Percentiles rank a stretch among this genome's conserved stretches.
Conservation (phyloP, 2,329 filamentous ascomycete species). For the Cladobotryum protrusum region DNA sequence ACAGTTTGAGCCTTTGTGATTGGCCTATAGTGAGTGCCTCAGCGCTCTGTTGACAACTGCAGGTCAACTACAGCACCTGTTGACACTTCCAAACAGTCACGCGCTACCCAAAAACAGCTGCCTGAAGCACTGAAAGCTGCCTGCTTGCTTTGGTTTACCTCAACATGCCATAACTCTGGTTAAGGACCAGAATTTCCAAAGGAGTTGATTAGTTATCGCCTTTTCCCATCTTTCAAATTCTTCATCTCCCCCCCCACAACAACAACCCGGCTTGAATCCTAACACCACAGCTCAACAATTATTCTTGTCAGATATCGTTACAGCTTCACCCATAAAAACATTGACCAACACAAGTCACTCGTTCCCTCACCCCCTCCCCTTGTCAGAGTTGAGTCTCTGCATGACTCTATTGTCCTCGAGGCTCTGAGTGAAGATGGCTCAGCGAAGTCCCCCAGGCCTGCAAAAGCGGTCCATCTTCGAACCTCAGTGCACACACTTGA, state of each 20-base stretch:
- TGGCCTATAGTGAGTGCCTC: too few relatives aligned
- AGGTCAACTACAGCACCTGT: neutral
- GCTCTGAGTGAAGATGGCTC: too few relatives aligned
- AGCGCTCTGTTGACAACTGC: neutral
- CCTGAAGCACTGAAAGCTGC: neutral
- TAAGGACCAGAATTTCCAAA: too few relatives aligned
- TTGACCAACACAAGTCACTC: neutral
- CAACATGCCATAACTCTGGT: too few relatives aligned
- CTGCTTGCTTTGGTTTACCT: too few relatives aligned
- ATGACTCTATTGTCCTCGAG: neutral
- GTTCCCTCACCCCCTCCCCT: neutral
- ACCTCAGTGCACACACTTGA: conserved; percentile 57
- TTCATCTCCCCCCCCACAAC: neutral
- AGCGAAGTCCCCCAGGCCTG: conserved; percentile 3
- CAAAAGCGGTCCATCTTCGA: conserved; percentile 19
- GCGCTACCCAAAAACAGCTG: neutral
- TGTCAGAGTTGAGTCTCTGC: neutral
- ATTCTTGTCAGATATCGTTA: conserved; percentile 11
- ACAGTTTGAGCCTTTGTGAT: neutral
- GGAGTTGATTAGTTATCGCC: too few relatives aligned
- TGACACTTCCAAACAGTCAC: conserved; percentile 7
- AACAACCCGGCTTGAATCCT: neutral
- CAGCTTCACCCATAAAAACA: neutral
- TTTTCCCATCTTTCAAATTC: neutral
- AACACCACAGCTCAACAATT: neutral